phyloP scores from a whole-genome alignment of 2,329 filamentous ascomycete genomes.

The Phialocephala subalpina region DNA sequence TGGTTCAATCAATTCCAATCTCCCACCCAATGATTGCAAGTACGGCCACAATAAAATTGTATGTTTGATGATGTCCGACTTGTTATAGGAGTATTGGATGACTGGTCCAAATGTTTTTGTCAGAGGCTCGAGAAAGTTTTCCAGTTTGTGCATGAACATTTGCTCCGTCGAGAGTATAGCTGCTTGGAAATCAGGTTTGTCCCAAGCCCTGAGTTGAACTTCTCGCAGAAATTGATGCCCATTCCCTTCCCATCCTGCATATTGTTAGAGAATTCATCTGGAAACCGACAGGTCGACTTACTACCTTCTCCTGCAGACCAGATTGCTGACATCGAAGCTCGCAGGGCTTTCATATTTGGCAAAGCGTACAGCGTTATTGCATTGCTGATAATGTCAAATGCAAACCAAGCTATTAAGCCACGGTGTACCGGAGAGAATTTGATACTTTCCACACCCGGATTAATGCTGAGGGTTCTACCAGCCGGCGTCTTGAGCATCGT shows the following conservation, averaged over 20 bases:
- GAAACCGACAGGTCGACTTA: background rate
- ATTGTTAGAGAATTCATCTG: background rate
- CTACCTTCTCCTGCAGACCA: background rate
- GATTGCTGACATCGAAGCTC: background rate
- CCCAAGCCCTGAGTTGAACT: background rate
- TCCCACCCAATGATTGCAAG: background rate
- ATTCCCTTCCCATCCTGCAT: background rate
- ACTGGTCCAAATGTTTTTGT: background rate
- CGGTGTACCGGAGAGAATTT: background rate
- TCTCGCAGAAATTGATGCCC: background rate
- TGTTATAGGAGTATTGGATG: background rate
- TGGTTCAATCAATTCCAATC: background rate
- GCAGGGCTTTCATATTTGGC: background rate
- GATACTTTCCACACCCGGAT: background rate
- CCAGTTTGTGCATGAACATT: background rate
- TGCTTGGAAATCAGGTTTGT: background rate
- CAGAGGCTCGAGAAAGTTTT: background rate
- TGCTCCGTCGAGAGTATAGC: background rate
- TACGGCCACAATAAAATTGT: background rate
- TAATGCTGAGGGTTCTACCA: background rate
- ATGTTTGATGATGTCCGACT: background rate
- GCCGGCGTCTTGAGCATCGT: background rate
- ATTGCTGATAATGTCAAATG: background rate
- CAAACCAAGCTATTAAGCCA: background rate
- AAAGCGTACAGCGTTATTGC: background rate